phyloP scores from a whole-genome alignment of 2,329 filamentous ascomycete species.

The Uncinocarpus reesii region DNA sequence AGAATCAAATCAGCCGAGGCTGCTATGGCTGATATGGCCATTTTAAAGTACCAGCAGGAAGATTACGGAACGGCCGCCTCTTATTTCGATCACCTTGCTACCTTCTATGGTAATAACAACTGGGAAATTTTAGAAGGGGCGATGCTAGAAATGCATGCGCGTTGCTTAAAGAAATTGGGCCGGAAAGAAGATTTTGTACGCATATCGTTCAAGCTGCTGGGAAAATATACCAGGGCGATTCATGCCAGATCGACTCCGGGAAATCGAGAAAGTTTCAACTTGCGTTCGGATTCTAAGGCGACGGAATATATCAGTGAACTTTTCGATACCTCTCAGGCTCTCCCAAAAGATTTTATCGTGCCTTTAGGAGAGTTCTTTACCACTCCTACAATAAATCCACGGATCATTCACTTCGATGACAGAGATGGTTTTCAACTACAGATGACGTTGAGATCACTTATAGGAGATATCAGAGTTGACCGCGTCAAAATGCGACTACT shows the following conservation, averaged over 20 bases:
- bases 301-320: constrained; percentile 34
- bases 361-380: constrained; percentile 65
- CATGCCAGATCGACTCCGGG: constrained; percentile 26
- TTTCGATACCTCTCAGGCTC: constrained; percentile 38
- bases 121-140: constrained; percentile 74
- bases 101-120: constrained; percentile 64
- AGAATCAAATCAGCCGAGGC: constrained; percentile 67
- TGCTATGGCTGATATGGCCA: constrained; percentile 72
- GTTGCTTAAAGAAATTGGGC: constrained; percentile 67
- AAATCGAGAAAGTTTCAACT: neutral
- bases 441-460: constrained; percentile 59
- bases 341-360: constrained; percentile 54
- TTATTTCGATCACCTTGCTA: constrained; percentile 68
- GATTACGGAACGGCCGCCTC: constrained; percentile 64
- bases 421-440: constrained; percentile 65
- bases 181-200: constrained; percentile 69
- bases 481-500: constrained; percentile 55
- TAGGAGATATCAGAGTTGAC: constrained; percentile 58
- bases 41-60: constrained; percentile 65
- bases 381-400: constrained; percentile 55
- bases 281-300: constrained; percentile 22
- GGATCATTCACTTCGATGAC: constrained; percentile 57
- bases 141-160: constrained; percentile 75
- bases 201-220: constrained; percentile 58
- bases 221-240: constrained; percentile 29